These are phyloP conservation scores for Pichia inconspicua DNA, from an alignment of 1,139 yeast species.

Conservation along the genomic window DNA sequence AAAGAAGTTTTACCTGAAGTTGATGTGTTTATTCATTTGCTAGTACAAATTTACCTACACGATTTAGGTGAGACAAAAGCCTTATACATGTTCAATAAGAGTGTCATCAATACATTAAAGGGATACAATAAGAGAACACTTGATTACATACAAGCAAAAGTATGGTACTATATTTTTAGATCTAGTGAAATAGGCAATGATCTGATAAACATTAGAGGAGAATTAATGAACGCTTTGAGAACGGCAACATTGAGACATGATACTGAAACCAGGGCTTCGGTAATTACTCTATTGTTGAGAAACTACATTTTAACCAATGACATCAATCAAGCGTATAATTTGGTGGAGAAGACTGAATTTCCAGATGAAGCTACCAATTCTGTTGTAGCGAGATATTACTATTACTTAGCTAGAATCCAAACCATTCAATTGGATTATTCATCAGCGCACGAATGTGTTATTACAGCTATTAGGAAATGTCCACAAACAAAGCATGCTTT, in stretches of 20 bases:
- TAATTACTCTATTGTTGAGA: conserved; percentile 76
- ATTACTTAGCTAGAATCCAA: conserved; percentile 80
- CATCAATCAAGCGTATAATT: conserved; percentile 78
- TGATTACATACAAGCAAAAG: conserved; percentile 81
- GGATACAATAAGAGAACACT: conserved; percentile 72
- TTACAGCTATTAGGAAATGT: conserved; percentile 93
- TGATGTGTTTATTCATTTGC: conserved; percentile 70
- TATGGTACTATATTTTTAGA: conserved; percentile 88
- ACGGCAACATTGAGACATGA: conserved; percentile 91
- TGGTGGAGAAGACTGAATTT: conserved; percentile 82
- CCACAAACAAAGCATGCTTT: conserved; percentile 82
- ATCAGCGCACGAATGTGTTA: conserved; percentile 80
- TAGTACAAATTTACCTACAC: conserved; percentile 68
- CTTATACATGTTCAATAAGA: conserved; percentile 45
- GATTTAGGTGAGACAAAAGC: conserved; percentile 48
- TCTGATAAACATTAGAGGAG: conserved; percentile 57
- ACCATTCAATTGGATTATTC: conserved; percentile 93
- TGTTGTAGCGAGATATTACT: conserved; percentile 83
- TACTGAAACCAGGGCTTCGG: conserved; percentile 80
- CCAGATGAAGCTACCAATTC: conserved; percentile 85
- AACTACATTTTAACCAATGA: conserved; percentile 74
- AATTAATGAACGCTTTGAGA: conserved; percentile 66
- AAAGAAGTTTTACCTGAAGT: conserved; percentile 57
- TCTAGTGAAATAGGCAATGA: conserved; percentile 63
- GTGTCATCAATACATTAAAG: conserved; percentile 49